Base-by-base conservation (phyloP, 805 yeast genomes). In the Brettanomyces custersianus region DNA sequence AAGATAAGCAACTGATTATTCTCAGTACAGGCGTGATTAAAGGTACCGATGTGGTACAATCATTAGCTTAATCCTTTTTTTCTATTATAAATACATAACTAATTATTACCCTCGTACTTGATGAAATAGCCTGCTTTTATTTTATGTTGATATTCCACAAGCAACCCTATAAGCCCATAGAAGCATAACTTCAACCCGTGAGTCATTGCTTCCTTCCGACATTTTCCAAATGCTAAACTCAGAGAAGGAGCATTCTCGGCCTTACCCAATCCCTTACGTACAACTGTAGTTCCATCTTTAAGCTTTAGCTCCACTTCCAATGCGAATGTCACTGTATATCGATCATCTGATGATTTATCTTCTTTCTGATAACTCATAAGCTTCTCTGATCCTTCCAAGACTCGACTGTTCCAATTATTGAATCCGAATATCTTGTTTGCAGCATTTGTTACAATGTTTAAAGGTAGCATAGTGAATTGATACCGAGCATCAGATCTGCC, bases 381-480 rank as follows among this genome's bases (percentile, higher is more conserved):
- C 25, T 38, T 29, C 9, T 37, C 48, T 7, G 44, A 37, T 10
- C 46, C 49, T 4, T 48, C 52, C 10, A 59, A 28, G 4, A 71
- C 49, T 23, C 51, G 52, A 2, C 66, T 59, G 4, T 63, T 55
- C 80, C 80, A 74, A 23, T 74, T 76, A 38, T 63, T 52, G 45
- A 57, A 66, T 2, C 78, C 79, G 55, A 70, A 72, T 7, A 62
- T 52, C n/a, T 53, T 59, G 43, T 74, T 74, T 0, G 74, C 72
- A 19, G 63, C 37, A 7, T 48, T 49, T 15, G 66, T 46, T 17
- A 66, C 37, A 16, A 40, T 40, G 16, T 37, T 27, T 19, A 48
- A 24, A 5, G 53, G 44, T 7, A 57, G 39, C 17, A 43, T 38
- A 17, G 43, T 37, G 32, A 47, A 49, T 31, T 44, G 36, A 31